These are phyloP conservation scores for Scutellaria galericulata DNA, from an alignment of 257 asterid species.

Conservation along the genomic window DNA sequence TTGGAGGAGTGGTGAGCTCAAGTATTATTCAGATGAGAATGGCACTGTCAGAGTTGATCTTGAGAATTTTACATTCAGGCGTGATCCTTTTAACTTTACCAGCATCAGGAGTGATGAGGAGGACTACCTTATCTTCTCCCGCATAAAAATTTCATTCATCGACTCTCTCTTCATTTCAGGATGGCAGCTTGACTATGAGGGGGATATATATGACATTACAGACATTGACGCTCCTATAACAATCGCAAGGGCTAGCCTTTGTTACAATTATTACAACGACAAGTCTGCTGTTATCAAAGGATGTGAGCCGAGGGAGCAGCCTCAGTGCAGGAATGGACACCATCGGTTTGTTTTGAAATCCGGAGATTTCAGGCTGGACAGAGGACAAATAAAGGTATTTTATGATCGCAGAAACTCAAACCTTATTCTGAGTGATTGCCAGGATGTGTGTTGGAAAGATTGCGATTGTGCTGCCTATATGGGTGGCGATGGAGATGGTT, in stretches of 20 bases:
- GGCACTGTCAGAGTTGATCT: background rate
- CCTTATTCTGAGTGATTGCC: slow-evolving; percentile 49
- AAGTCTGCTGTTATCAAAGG: slow-evolving; percentile 8
- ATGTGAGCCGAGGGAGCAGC: slow-evolving; percentile 42
- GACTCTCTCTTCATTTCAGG: slow-evolving; percentile 27
- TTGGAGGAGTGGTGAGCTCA: slow-evolving; percentile 50
- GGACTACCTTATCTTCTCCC: slow-evolving; percentile 34
- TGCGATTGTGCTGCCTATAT: slow-evolving; percentile 44
- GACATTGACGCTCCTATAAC: too few species aligned
- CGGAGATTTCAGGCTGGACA: background rate
- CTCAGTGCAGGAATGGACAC: slow-evolving; percentile 31
- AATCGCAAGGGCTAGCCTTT: slow-evolving; percentile 23
- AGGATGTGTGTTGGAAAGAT: slow-evolving; percentile 45
- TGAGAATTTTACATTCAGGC: too few species aligned
- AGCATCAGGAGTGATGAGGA: slow-evolving; percentile 3
- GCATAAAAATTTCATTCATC: too few species aligned
- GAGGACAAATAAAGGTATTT: too few species aligned
- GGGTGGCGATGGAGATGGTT: slow-evolving; percentile 7
- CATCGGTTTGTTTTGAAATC: slow-evolving; percentile 29
- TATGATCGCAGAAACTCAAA: background rate
- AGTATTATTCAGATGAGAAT: background rate
- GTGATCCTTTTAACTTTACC: too few species aligned
- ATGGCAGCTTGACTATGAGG: slow-evolving; percentile 32
- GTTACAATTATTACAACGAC: slow-evolving; percentile 33
- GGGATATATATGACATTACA: too few species aligned